Conservation (phyloP, 371 early-diverging fungal genomes). For the Mucor plumbeus region DNA sequence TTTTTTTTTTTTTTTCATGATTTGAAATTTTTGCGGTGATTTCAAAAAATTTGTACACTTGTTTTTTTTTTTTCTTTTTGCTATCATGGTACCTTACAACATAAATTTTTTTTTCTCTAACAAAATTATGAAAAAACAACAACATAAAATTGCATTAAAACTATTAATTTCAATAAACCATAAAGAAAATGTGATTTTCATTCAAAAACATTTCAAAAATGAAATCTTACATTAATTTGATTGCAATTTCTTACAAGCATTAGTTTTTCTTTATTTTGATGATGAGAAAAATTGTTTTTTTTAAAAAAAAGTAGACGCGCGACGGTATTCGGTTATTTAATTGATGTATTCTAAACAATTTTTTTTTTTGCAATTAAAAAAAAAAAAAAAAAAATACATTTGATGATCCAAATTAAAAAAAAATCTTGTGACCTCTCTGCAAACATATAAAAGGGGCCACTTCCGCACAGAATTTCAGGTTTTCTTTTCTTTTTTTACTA, state of each 20-base stretch:
- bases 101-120: too few relatives aligned
- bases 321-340: conserved; percentile 1
- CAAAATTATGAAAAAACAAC: too few relatives aligned
- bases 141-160: too few relatives aligned
- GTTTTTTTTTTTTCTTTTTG: too few relatives aligned
- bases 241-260: neutral
- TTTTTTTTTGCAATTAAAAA: conserved; percentile 18
- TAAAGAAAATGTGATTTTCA: too few relatives aligned
- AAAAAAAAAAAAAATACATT: conserved; percentile 26
- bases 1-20: neutral
- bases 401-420: conserved; percentile 18
- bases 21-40: too few relatives aligned
- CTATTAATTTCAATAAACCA: too few relatives aligned
- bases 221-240: too few relatives aligned
- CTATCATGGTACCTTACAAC: too few relatives aligned
- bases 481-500: conserved; percentile 23
- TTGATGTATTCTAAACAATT: neutral
- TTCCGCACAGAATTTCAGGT: neutral
- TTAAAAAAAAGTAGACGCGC: conserved; percentile 15
- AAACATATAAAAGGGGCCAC: conserved; percentile 25
- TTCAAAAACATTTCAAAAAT: too few relatives aligned
- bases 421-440: conserved; percentile 21
- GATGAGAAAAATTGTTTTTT: neutral
- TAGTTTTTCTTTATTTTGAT: too few relatives aligned
- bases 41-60: too few relatives aligned